phyloP scores from a whole-genome alignment of 2,329 filamentous ascomycete species.

The Albifimbria verrucaria region DNA sequence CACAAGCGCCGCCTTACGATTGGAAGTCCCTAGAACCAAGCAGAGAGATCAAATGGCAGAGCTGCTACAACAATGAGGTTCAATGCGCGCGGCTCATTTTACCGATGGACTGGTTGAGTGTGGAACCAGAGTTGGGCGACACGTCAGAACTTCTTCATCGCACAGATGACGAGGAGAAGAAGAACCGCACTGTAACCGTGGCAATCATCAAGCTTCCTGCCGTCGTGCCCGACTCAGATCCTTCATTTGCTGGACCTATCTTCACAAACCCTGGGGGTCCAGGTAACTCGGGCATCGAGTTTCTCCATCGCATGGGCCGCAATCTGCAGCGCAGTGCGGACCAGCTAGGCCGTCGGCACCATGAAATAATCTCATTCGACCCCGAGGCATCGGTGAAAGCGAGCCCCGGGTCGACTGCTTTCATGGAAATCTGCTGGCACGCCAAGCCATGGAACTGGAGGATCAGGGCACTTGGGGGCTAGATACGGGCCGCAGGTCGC shows the following conservation, averaged over 20 bases:
- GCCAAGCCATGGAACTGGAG: constrained; percentile 26
- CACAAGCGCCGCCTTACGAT: background rate
- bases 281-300: constrained; percentile 34
- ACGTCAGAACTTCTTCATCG: background rate
- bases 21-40: background rate
- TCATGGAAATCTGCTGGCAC: constrained; percentile 21
- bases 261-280: constrained; percentile 45
- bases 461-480: constrained; percentile 25
- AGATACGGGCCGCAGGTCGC: constrained; percentile 8
- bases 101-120: background rate
- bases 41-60: background rate
- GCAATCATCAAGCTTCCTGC: constrained; percentile 40
- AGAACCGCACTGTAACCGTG: constrained; percentile 29
- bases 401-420: constrained; percentile 38
- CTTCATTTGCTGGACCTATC: constrained; percentile 38
- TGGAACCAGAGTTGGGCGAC: background rate
- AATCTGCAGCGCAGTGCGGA: constrained; percentile 25
- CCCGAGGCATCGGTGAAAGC: constrained; percentile 38
- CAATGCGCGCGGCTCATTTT: constrained; percentile 1
- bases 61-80: background rate
- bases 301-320: constrained; percentile 21
- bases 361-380: constrained; percentile 42
- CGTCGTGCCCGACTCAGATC: constrained; percentile 31
- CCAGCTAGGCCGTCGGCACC: constrained; percentile 26
- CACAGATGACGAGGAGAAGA: constrained; percentile 14